A percentile compares a stretch with the other conserved stretches of the same genome.
Evolutionary conservation across 352 stramenopile species (phyloP).

Genomic region (Phytophthora hibernalis): DNA sequence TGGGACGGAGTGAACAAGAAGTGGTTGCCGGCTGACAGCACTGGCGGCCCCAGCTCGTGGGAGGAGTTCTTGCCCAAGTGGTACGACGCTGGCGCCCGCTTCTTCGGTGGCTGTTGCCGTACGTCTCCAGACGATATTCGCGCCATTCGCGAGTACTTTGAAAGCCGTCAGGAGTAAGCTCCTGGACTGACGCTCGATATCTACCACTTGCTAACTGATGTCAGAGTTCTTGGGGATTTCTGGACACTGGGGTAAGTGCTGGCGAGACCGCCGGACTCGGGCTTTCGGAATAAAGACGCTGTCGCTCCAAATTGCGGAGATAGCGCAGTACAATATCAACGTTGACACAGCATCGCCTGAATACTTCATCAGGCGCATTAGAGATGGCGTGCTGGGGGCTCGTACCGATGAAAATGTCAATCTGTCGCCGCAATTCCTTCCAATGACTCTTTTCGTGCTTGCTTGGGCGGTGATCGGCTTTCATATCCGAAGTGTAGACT

Average conservation of each 20-base stretch:
- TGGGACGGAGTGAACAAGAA: conserved; percentile 79
- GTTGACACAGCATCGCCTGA: conserved; percentile 31
- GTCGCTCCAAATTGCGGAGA: conserved; percentile 39
- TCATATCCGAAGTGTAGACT: not conserved
- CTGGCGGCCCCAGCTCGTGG: conserved; percentile 55
- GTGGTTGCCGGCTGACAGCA: conserved; percentile 65
- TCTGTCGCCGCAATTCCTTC: conserved; percentile 35
- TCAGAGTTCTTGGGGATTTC: not conserved
- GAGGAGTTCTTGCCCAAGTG: conserved; percentile 66
- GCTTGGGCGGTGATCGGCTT: not conserved
- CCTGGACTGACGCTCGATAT: conserved; percentile 17
- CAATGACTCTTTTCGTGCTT: conserved; percentile 32
- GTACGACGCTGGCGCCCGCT: conserved; percentile 70
- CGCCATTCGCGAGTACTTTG: conserved; percentile 65
- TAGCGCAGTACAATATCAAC: conserved; percentile 29
- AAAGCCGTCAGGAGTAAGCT: conserved; percentile 26
- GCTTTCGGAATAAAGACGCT: conserved; percentile 22
- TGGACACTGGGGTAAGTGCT: conserved; percentile 23
- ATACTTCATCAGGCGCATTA: conserved; percentile 19
- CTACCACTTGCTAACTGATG: conserved; percentile 31
- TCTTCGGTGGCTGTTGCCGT: conserved; percentile 87
- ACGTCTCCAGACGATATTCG: conserved; percentile 78
- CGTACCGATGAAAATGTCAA: conserved; percentile 34
- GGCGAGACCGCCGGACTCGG: conserved; percentile 35
- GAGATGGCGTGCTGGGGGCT: conserved; percentile 6